phyloP scores from a whole-genome alignment of 176 grass and related monocot genomes.

The Musa troglodytarum region DNA sequence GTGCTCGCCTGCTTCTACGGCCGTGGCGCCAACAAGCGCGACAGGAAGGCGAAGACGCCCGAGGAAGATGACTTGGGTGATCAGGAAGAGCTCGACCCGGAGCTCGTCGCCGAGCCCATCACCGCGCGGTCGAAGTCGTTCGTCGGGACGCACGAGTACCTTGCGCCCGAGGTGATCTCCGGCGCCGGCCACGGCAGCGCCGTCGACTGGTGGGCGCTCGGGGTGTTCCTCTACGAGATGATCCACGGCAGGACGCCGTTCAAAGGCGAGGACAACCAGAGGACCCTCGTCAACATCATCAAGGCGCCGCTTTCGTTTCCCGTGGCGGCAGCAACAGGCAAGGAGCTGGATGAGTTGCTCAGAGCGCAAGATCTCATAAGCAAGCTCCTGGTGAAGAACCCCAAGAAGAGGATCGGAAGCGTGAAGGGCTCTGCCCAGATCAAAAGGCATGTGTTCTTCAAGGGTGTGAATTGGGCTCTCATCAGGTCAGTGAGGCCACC shows the following conservation, averaged over 20 bases:
- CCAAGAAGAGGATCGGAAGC: conserved; percentile 55
- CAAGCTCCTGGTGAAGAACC: conserved; percentile 64
- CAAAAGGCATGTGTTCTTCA: conserved; percentile 78
- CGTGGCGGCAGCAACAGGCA: not conserved
- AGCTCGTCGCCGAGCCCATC: conserved; percentile 80
- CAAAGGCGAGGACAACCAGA: conserved; percentile 71
- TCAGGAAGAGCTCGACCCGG: conserved; percentile 17
- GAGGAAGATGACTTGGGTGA: conserved; percentile 2
- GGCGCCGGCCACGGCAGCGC: conserved; percentile 80
- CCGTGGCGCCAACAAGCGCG: conserved; percentile 41
- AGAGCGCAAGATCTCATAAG: conserved; percentile 57
- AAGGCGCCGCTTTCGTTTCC: conserved; percentile 63
- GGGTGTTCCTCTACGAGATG: conserved; percentile 95
- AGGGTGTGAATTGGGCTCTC: conserved; percentile 78
- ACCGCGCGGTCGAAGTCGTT: conserved; percentile 69
- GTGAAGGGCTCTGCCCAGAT: conserved; percentile 60
- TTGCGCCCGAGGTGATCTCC: conserved; percentile 87
- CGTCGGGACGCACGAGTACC: conserved; percentile 91
- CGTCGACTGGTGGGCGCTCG: conserved; percentile 91
- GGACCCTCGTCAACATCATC: conserved; percentile 75
- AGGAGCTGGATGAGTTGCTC: conserved; percentile 44
- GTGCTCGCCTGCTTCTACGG: conserved; percentile 74
- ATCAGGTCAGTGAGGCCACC: conserved; percentile 77
- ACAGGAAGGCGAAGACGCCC: not conserved
- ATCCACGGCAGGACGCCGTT: conserved; percentile 71